Evolutionary conservation across 2,329 filamentous ascomycete species (phyloP).

Genomic region (Epichloe aotearoae): DNA sequence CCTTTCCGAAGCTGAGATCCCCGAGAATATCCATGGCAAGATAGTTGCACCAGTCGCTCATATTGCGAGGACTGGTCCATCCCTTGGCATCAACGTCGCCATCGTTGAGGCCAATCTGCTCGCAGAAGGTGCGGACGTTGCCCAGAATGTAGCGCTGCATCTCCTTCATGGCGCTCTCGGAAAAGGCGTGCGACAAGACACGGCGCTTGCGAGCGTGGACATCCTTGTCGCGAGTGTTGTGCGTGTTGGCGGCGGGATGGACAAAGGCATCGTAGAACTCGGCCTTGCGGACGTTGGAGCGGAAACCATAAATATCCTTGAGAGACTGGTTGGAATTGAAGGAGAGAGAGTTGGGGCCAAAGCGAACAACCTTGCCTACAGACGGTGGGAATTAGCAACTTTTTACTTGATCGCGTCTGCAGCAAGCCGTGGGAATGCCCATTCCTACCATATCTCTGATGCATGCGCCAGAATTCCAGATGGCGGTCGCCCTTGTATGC

Average conservation of each 20-base stretch:
- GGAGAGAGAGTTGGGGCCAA: slow-evolving; percentile 63
- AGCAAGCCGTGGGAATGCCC: not conserved
- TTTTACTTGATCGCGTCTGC: too few relatives aligned
- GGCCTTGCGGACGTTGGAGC: slow-evolving; percentile 51
- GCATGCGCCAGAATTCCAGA: slow-evolving; percentile 56
- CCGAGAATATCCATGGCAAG: slow-evolving; percentile 50
- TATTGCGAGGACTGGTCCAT: slow-evolving; percentile 46
- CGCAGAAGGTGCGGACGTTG: slow-evolving; percentile 54
- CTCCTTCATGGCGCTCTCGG: slow-evolving; percentile 49
- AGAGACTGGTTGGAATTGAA: slow-evolving; percentile 61
- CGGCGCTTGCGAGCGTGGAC: slow-evolving; percentile 58
- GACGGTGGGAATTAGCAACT: not conserved
- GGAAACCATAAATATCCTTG: slow-evolving; percentile 53
- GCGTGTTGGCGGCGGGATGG: slow-evolving; percentile 57
- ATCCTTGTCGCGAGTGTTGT: slow-evolving; percentile 56
- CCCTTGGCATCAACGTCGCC: slow-evolving; percentile 34
- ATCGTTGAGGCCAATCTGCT: slow-evolving; percentile 34
- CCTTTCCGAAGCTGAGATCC: slow-evolving; percentile 47
- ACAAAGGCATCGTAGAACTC: slow-evolving; percentile 64
- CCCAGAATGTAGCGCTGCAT: slow-evolving; percentile 55
- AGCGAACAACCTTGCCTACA: slow-evolving; percentile 54
- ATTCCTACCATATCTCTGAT: slow-evolving; percentile 52
- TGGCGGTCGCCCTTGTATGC: slow-evolving; percentile 64
- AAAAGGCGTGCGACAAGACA: slow-evolving; percentile 60
- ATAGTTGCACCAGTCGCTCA: slow-evolving; percentile 50